Percentiles rank a stretch among this genome's conserved stretches.
phyloP scores from a whole-genome alignment of 2,329 filamentous ascomycete species.

The Aspergillaceae sp. region DNA sequence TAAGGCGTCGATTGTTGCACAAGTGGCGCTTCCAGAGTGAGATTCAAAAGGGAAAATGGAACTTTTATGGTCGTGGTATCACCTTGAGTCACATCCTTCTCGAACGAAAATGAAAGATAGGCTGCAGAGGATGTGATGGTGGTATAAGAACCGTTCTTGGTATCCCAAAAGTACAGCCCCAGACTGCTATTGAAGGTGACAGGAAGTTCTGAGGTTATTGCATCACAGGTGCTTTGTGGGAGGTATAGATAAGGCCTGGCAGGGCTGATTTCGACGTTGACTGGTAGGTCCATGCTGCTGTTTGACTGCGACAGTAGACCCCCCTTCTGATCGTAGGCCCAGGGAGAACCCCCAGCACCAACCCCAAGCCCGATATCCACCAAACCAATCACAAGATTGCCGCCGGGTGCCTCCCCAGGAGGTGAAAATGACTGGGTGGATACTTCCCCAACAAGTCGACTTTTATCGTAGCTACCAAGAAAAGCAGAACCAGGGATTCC shows the following conservation, averaged over 20 bases:
- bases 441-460: slow-evolving; percentile 26
- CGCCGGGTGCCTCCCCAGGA: slow-evolving; percentile 2
- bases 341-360: slow-evolving; percentile 34
- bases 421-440: slow-evolving; percentile 12
- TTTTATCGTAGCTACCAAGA: slow-evolving; percentile 37
- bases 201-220: slow-evolving; percentile 30
- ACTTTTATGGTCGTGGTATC: slow-evolving; percentile 13
- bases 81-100: slow-evolving; percentile 4
- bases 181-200: slow-evolving; percentile 28
- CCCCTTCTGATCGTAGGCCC: slow-evolving; percentile 17
- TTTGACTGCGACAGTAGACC: slow-evolving; percentile 21
- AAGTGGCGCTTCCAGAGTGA: slow-evolving; percentile 15
- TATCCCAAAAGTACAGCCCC: slow-evolving; percentile 38
- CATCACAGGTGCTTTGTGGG: slow-evolving; percentile 35
- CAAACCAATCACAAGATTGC: slow-evolving; percentile 16
- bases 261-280: slow-evolving; percentile 12
- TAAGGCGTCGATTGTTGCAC: slow-evolving; percentile 11
- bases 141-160: slow-evolving; percentile 13
- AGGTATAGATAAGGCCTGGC: slow-evolving; percentile 35
- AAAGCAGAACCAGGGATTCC: slow-evolving; percentile 29
- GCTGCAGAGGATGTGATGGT: slow-evolving; percentile 13
- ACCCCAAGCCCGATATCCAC: slow-evolving; percentile 37
- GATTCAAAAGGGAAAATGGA: slow-evolving; percentile 12
- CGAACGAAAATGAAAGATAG: slow-evolving; percentile 17
- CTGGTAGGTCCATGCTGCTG: slow-evolving; percentile 18